These are phyloP conservation scores for Orbilia quercus DNA, from an alignment of 2,329 filamentous ascomycete genomes.

Conservation along the genomic window DNA sequence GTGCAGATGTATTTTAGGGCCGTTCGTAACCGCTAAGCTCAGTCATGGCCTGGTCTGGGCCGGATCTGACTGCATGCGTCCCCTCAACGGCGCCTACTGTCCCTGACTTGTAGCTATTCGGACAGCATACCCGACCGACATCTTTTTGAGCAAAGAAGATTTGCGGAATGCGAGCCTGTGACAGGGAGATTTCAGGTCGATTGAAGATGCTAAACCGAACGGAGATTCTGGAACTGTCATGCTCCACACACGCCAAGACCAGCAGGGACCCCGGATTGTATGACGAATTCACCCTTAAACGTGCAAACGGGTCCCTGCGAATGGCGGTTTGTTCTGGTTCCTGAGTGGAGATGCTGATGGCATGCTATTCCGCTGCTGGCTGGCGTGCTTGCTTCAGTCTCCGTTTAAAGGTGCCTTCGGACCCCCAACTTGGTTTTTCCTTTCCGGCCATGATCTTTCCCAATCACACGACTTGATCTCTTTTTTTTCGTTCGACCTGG, in stretches of 20 bases:
- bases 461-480: neutral
- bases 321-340: neutral
- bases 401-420: slow-evolving; percentile 17
- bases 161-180: neutral
- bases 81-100: no score
- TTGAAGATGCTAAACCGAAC: neutral
- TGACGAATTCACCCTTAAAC: neutral
- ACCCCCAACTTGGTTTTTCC: neutral
- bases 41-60: no score
- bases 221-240: neutral
- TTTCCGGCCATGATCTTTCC: neutral
- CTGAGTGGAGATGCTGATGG: neutral
- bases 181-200: neutral
- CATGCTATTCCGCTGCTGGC: no score
- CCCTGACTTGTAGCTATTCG: no score
- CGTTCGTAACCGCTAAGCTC: no score
- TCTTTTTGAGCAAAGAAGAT: no score
- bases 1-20: no score
- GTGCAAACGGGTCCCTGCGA: neutral
- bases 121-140: no score
- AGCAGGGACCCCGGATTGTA: neutral
- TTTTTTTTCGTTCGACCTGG: no score
- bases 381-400: slow-evolving; percentile 2
- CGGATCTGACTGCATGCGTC: no score
- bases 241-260: neutral